phyloP scores from a whole-genome alignment of 2,329 filamentous ascomycete genomes.

The Diaporthe sp. region DNA sequence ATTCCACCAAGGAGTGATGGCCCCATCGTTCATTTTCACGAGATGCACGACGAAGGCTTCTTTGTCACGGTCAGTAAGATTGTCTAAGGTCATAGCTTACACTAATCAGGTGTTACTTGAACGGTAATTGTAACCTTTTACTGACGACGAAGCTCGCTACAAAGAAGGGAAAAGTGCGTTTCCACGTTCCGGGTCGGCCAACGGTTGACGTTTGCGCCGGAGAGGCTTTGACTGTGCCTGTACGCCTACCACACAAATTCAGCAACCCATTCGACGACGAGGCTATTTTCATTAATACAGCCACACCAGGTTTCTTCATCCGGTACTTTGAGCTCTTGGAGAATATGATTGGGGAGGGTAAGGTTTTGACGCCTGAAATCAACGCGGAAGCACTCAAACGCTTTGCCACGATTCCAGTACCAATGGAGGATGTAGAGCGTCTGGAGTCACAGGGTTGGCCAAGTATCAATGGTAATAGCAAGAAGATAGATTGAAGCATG shows the following conservation, averaged over 20 bases:
- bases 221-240: slow-evolving; percentile 6
- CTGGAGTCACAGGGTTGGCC: neutral
- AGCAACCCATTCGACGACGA: slow-evolving; percentile 15
- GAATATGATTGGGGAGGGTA: slow-evolving; percentile 9
- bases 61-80: slow-evolving; percentile 1
- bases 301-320: slow-evolving; percentile 2
- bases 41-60: slow-evolving; percentile 15
- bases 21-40: slow-evolving; percentile 6
- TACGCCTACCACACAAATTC: slow-evolving; percentile 14
- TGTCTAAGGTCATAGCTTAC: neutral
- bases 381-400: slow-evolving; percentile 10
- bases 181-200: slow-evolving; percentile 2
- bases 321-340: slow-evolving; percentile 15
- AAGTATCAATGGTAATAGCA: neutral
- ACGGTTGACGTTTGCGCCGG: slow-evolving; percentile 5
- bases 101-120: neutral
- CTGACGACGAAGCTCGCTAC: neutral
- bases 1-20: slow-evolving; percentile 2
- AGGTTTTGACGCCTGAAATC: slow-evolving; percentile 1
- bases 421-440: neutral
- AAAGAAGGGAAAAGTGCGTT: slow-evolving; percentile 4
- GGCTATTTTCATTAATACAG: slow-evolving; percentile 9
- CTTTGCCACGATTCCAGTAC: slow-evolving; percentile 10
- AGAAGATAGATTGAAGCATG: neutral
- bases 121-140: neutral